Base-by-base conservation (phyloP, 495 filamentous ascomycete genomes). In the Penicillium psychrofluorescens region DNA sequence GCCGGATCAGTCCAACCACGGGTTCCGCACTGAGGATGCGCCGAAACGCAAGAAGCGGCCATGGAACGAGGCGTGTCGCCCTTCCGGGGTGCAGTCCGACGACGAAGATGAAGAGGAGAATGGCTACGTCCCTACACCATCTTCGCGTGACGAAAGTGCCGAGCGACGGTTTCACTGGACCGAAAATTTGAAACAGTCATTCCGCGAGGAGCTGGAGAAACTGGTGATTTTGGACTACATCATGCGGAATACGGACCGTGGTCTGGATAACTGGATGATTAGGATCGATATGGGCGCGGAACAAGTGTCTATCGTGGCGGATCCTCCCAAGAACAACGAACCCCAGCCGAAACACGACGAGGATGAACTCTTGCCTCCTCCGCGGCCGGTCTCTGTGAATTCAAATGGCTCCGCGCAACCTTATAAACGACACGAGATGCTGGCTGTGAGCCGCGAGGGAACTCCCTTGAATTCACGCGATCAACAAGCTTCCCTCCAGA, bases 241-340 rank as follows among this genome's bases (percentile, higher is more conserved):
- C 40, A 99, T 99, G 92, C 81, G 92, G 15, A 99, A 99, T 58
- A 99, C 92, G 4, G 92, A 99, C 61, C 77, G 92, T 64, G 92
- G 92, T 9, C 69, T 96, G 47, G 92, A 99, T 62, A 99, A 99
- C 48, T 99, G 92, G 92, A 99, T 99, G 92, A 88, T 99, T 53
- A 91, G 85, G 56, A 86, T 99, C 16, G 89, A 97, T 59, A 87
- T 79, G 78, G 75, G 85, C 37, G 83, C 75, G 15, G 78, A 92
- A 53, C 74, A 86, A 56, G 91, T 90, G 10, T 86, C 84, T 8
- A 88, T 98, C 38, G 81, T 85, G 32, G 85, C 87, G 1, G 88
- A 95, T 13, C 88, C 88, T 15, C 80, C 85, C 1, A 83, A 82
- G 38, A 64, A 83, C 45, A 81, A 84, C 41, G 68, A 72, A 11